A percentile compares a stretch with the other conserved stretches of the same genome.
Conservation (phyloP, 1,139 yeast species). For the Saccharomycopsis hybrid region DNA sequence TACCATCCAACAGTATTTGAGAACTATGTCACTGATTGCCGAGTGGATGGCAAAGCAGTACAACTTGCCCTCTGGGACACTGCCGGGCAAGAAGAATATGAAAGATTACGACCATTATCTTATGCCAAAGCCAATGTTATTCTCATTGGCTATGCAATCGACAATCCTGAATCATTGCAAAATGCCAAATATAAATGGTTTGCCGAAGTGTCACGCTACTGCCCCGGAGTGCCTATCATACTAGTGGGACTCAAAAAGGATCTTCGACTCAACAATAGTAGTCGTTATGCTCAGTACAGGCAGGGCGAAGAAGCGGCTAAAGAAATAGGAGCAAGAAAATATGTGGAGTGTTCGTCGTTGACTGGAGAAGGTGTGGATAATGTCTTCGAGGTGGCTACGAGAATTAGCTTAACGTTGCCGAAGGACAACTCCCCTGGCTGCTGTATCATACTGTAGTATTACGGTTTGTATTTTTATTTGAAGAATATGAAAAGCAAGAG, state of each 20-base stretch:
- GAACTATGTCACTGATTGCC: constrained; percentile 86
- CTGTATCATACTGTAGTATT: constrained; percentile 30
- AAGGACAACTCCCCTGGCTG: constrained; percentile 38
- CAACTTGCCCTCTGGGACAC: constrained; percentile 93
- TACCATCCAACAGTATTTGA: constrained; percentile 95
- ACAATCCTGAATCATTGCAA: constrained; percentile 61
- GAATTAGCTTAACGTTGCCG: constrained; percentile 51
- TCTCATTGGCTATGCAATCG: constrained; percentile 64
- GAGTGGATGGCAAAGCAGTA: constrained; percentile 88
- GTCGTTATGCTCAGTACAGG: constrained; percentile 44
- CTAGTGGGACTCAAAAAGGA: constrained; percentile 70
- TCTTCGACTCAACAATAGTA: constrained; percentile 36
- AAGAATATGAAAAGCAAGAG: constrained; percentile 11
- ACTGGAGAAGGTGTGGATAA: constrained; percentile 82
- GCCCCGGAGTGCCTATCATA: constrained; percentile 60
- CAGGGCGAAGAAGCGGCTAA: constrained; percentile 57
- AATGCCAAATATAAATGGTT: constrained; percentile 72
- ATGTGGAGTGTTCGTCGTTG: constrained; percentile 68
- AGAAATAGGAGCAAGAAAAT: constrained; percentile 61
- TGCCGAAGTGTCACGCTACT: constrained; percentile 58
- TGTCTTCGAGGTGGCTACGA: constrained; percentile 69
- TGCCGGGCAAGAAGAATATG: constrained; percentile 93
- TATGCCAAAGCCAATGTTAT: constrained; percentile 72
- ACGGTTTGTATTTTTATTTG: constrained; percentile 19
- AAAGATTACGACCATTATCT: constrained; percentile 64